Base-by-base conservation (phyloP, 2,329 filamentous ascomycete genomes). In the Teratosphaeria pseudoeucalypti region DNA sequence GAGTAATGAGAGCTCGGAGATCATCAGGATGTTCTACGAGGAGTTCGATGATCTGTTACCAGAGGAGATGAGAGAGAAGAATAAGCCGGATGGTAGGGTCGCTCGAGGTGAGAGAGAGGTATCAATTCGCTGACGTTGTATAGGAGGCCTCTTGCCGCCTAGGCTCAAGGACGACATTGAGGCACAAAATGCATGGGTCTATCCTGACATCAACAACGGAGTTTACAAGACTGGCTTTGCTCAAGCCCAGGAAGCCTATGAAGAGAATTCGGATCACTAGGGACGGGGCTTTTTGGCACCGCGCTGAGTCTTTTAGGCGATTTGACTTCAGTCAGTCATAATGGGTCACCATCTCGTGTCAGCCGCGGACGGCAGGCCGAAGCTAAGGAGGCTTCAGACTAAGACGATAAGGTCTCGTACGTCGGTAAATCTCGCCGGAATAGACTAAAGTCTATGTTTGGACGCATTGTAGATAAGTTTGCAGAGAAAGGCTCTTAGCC, bases 1-100 rank as follows among this genome's bases (percentile, higher is more conserved):
- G 62, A 92, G 82, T 81, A 96, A 96, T 65, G 91, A 96, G 80
- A 90, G 87, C 74, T 85, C 86, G 64, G 91, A 96, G 77, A 95
- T 96, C 70, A 85, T 96, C 73, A 85, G 91, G 69, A 95, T 95
- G 88, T 78, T 96, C 60, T 89, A 88, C 70, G 81, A 80, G 39
- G 89, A 85, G 73, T 97, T 97, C 71, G 85, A 97, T 56, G 70
- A 72, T n/a, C 57, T 79, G 26, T 59, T 80, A 26, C 73, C 73
- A 0, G 63, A 65, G 55, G 61, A 85, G 69, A 82, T 83, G 71
- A 81, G 81, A 59, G 84, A 87, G 63, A 68, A 52, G 0, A 81
- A 75, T 59, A 76, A 75, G 55, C 75, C 77, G 0, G 73, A 75
- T 2, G 71, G 92, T 5, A 43, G 16, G 11, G 37, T 12, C 12